Percentiles rank a stretch among this genome's conserved stretches.
Evolutionary conservation across 768 basidiomycete species (phyloP).

Genomic region (Chalciporus piperatus): DNA sequence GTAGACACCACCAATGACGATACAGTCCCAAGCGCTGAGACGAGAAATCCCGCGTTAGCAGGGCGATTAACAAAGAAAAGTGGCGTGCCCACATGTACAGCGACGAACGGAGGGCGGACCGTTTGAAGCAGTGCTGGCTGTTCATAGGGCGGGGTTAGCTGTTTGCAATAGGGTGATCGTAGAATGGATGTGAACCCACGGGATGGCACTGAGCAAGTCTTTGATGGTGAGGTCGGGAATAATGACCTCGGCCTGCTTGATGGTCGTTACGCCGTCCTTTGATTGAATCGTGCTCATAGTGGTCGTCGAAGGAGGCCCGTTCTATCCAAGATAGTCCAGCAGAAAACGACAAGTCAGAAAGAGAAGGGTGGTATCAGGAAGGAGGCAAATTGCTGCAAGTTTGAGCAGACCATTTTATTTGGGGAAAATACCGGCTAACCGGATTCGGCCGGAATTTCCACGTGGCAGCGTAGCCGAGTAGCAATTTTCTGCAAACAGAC

Average conservation of each 20-base stretch:
- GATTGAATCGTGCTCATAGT: conserved; percentile 19
- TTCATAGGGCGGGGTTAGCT: neutral
- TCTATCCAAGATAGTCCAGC: conserved; percentile 7
- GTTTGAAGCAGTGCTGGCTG: conserved; percentile 86
- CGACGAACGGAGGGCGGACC: conserved; percentile 78
- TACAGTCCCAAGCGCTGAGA: conserved; percentile 67
- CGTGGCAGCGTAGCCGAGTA: conserved; percentile 14
- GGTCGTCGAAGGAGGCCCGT: conserved; percentile 1
- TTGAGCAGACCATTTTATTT: conserved; percentile 24
- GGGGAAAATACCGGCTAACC: conserved; percentile 16
- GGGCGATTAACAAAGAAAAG: neutral
- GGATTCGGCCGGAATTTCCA: conserved; percentile 26
- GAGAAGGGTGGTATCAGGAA: neutral
- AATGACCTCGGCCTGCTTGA: conserved; percentile 57
- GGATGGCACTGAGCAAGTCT: conserved; percentile 80
- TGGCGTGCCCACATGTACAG: conserved; percentile 67
- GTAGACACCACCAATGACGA: conserved; percentile 66
- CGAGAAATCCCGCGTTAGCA: conserved; percentile 11
- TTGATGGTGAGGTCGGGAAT: conserved; percentile 89
- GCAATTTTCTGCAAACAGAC: neutral
- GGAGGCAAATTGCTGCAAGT: neutral
- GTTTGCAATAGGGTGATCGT: neutral
- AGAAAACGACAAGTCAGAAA: neutral
- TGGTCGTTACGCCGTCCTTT: conserved; percentile 23
- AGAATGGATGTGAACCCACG: conserved; percentile 47